Conservation (phyloP, 2,329 filamentous ascomycete species). For the Sporothrix globosa region DNA sequence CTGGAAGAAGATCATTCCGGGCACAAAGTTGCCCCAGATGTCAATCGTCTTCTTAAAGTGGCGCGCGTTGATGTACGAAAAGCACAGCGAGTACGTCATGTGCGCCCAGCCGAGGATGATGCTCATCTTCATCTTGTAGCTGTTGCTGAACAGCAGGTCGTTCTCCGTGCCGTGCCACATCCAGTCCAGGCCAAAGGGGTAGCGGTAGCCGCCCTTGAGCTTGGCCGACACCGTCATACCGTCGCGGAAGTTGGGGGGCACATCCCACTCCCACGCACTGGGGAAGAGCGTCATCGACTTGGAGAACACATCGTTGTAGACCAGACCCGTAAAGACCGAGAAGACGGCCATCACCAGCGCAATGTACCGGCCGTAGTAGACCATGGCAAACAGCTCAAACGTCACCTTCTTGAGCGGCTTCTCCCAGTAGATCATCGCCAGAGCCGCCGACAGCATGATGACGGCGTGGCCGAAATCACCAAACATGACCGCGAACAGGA, state of each 20-base stretch:
- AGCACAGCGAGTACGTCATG: conserved; percentile 97
- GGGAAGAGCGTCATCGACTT: conserved; percentile 86
- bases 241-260: conserved; percentile 67
- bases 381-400: conserved; percentile 96
- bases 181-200: conserved; percentile 94
- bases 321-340: conserved; percentile 93
- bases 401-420: conserved; percentile 87
- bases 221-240: conserved; percentile 64
- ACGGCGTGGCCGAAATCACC: conserved; percentile 93
- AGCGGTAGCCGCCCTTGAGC: conserved; percentile 75
- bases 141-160: conserved; percentile 93
- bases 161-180: conserved; percentile 97
- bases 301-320: conserved; percentile 98
- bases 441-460: conserved; percentile 81
- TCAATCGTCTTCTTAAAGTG: conserved; percentile 96
- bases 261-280: conserved; percentile 82
- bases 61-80: conserved; percentile 88
- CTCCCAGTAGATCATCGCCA: conserved; percentile 97
- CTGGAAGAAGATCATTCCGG: conserved; percentile 99
- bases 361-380: conserved; percentile 98
- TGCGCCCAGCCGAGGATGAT: conserved; percentile 96
- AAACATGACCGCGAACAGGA: conserved; percentile 99
- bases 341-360: conserved; percentile 98
- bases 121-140: conserved; percentile 99
- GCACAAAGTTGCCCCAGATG: conserved; percentile 95